Percentiles rank a stretch among this genome's conserved stretches.
These are phyloP conservation scores for Aureobasidium leucospermi DNA, from an alignment of 2,329 filamentous ascomycete species.

Conservation along the genomic window DNA sequence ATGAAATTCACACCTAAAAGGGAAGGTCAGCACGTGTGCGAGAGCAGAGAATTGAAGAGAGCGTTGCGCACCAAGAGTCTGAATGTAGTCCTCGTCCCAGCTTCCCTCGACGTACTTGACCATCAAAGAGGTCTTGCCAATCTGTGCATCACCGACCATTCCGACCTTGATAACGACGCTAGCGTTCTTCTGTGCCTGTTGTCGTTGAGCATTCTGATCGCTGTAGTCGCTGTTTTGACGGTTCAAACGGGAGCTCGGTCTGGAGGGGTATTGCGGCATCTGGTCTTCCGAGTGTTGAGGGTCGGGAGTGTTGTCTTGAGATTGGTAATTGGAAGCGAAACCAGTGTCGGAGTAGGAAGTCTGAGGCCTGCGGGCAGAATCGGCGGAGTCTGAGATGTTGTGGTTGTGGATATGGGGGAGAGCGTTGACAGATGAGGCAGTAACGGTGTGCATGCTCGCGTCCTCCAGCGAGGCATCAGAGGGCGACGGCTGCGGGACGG, in stretches of 20 bases:
- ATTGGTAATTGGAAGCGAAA: constrained; percentile 38
- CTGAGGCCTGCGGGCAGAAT: constrained; percentile 39
- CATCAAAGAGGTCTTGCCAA: constrained; percentile 98
- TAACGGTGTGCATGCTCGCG: constrained; percentile 42
- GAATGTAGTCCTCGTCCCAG: constrained; percentile 99
- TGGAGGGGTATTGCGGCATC: constrained; percentile 26
- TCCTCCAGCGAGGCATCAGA: constrained; percentile 35
- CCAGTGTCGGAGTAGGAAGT: constrained; percentile 47
- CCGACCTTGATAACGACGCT: constrained; percentile 97
- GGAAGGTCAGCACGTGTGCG: background rate
- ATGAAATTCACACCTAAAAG: constrained; percentile 90
- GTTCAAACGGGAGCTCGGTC: constrained; percentile 30
- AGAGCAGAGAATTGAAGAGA: background rate
- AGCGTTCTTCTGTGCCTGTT: constrained; percentile 41
- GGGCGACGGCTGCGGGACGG: background rate
- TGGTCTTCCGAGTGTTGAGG: constrained; percentile 27
- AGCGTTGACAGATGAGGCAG: constrained; percentile 30
- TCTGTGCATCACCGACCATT: constrained; percentile 98
- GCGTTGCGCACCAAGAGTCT: constrained; percentile 65
- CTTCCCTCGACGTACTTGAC: constrained; percentile 99
- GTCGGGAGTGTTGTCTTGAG: constrained; percentile 34
- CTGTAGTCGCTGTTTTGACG: constrained; percentile 22
- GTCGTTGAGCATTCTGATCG: constrained; percentile 29
- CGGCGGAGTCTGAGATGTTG: constrained; percentile 38
- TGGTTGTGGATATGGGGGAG: constrained; percentile 33